A percentile compares a stretch with the other conserved stretches of the same genome.
Evolutionary conservation across 176 grass and related monocot genomes (phyloP).

Genomic region (Pharus latifolius): DNA sequence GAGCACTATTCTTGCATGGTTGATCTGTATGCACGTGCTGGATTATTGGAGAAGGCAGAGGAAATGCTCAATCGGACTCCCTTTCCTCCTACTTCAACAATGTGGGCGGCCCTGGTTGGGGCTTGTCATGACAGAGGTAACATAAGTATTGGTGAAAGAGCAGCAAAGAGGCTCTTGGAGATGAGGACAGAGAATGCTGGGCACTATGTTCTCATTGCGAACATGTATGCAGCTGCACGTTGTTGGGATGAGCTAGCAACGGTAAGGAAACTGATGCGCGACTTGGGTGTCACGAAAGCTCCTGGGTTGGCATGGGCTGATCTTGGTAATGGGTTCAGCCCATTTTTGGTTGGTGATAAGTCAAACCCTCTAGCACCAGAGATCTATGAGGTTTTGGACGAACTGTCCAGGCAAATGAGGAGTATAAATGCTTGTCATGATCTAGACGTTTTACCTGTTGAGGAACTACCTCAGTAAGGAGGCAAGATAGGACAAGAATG

Average conservation of each 20-base stretch:
- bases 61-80: constrained; percentile 29
- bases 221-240: constrained; percentile 55
- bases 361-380: constrained; percentile 43
- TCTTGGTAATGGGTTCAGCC: constrained; percentile 57
- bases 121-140: constrained; percentile 49
- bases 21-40: constrained; percentile 49
- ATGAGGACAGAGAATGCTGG: constrained; percentile 59
- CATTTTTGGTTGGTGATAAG: constrained; percentile 45
- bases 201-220: constrained; percentile 66
- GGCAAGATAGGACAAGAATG: not conserved
- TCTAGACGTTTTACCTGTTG: constrained; percentile 19
- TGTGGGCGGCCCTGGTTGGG: constrained; percentile 55
- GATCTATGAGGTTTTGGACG: constrained; percentile 49
- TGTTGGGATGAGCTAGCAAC: constrained; percentile 60
- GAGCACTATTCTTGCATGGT: constrained; percentile 58
- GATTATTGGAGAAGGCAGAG: constrained; percentile 48
- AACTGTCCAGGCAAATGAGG: constrained; percentile 47
- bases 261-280: constrained; percentile 50
- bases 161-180: constrained; percentile 63
- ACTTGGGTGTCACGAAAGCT: constrained; percentile 46
- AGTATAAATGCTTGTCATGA: not conserved
- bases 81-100: constrained; percentile 35
- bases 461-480: not conserved
- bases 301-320: constrained; percentile 59
- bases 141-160: constrained; percentile 42